Evolutionary conservation across 2,329 filamentous ascomycete species (phyloP), one percentile per base, ranked within the genome.

Genomic region (Aspergillus sp.): DNA sequence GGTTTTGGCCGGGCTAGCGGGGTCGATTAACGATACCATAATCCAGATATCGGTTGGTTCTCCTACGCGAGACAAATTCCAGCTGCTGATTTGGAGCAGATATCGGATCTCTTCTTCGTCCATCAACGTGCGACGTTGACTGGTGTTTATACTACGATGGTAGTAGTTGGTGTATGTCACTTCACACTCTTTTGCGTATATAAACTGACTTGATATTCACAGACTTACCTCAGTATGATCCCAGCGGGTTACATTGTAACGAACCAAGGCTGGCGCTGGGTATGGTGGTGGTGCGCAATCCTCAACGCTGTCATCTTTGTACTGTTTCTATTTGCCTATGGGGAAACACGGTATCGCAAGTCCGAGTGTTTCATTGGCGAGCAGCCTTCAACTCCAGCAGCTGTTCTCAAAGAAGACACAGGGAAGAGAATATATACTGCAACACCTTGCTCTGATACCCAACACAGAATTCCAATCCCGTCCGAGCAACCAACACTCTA

Each of bases 211-310:
- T 30, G 25, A 30, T 4, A 1, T 12, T 30, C 4, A 5, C 25
- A 30, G 25, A 30, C 25, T 4, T 49, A 51, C 12, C 15, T 52
- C 1, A 50, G 48, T 10, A 46, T 50, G 1, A 48, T 54, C 12
- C 48, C 50, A 1, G 50, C 59, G 0, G 65, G 62, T 5, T 66
- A 62, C 37, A 59, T 72, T 13, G 67, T 69, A 0, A 56, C 60
- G 0, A 54, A 59, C 2, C 67, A 73, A 52, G 74, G 73, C 0
- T 80, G 76, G 76, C 63, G 74, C 23, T 78, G 73, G 74, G 66
- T 72, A 7, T 78, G 68, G 66, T 78, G 74, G 74, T 77, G 67
- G 66, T 69, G 60, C 41, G 61, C 65, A 10, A 72, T 76, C 32
- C 61, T 75, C 49, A 60, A 74, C 15, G 64, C 64, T 0, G 46